Evolutionary conservation across 495 filamentous ascomycete species (phyloP).

Genomic region (Filosporella fistucella): DNA sequence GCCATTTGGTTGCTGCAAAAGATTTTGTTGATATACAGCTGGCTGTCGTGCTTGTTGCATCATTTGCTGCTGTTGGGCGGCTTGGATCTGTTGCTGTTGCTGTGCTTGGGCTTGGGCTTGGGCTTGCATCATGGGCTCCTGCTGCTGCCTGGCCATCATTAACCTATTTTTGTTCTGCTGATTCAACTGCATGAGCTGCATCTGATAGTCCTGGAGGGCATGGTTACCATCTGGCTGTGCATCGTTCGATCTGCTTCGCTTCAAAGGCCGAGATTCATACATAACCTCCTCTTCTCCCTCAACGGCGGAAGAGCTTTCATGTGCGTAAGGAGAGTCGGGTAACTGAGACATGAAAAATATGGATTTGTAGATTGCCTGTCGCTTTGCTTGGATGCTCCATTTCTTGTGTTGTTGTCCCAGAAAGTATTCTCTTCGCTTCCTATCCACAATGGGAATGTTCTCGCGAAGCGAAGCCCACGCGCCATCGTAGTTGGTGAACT

Average conservation of each 20-base stretch:
- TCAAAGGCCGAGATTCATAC: conserved; percentile 10
- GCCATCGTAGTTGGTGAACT: conserved; percentile 32
- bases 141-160: no score
- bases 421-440: conserved; percentile 44
- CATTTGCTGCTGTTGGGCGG: neutral
- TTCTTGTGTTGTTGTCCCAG: conserved; percentile 25
- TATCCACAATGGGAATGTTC: conserved; percentile 38
- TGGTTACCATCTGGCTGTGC: neutral
- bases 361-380: conserved; percentile 35
- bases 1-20: neutral
- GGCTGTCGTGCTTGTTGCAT: no score
- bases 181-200: conserved; percentile 9
- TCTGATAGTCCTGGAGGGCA: conserved; percentile 2
- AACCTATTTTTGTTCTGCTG: conserved; percentile 13
- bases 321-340: conserved; percentile 22
- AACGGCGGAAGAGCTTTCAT: conserved; percentile 20
- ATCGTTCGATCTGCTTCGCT: neutral
- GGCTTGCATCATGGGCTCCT: neutral
- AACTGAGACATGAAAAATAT: conserved; percentile 53
- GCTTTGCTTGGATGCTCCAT: conserved; percentile 29
- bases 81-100: neutral
- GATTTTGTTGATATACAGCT: neutral
- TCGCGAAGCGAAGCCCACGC: conserved; percentile 38
- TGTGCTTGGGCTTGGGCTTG: neutral
- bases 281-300: conserved; percentile 38